Conservation (phyloP, 2,329 filamentous ascomycete genomes). For the Aspergillus spinulosporus region DNA sequence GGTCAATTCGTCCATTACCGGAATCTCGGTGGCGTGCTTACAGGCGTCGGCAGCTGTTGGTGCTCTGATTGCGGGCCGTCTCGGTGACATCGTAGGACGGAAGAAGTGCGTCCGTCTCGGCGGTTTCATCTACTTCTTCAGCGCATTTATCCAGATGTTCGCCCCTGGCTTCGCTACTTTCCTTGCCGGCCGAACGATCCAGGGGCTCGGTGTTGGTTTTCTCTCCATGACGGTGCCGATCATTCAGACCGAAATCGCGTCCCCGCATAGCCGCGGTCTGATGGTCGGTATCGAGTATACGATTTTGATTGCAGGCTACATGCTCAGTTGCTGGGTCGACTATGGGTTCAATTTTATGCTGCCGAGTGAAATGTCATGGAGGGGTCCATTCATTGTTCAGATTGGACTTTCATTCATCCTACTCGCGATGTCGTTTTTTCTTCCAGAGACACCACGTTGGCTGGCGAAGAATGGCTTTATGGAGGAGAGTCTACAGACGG, state of each 20-base stretch:
- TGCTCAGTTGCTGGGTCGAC: conserved; percentile 44
- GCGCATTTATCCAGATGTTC: conserved; percentile 41
- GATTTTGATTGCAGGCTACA: conserved; percentile 40
- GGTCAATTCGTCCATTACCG: conserved; percentile 41
- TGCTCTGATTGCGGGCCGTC: conserved; percentile 36
- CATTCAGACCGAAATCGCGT: conserved; percentile 42
- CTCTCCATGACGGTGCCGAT: conserved; percentile 41
- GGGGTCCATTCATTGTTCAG: conserved; percentile 34
- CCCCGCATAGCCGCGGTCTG: conserved; percentile 37
- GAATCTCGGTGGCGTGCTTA: conserved; percentile 40
- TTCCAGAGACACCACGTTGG: conserved; percentile 44
- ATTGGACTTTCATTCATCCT: conserved; percentile 36
- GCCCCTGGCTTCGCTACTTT: conserved; percentile 38
- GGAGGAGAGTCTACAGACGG: conserved; percentile 41
- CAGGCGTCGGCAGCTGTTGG: conserved; percentile 40
- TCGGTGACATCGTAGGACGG: conserved; percentile 40
- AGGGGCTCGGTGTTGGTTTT: conserved; percentile 38
- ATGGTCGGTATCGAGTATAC: conserved; percentile 45
- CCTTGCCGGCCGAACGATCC: conserved; percentile 36
- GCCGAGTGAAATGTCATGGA: conserved; percentile 36
- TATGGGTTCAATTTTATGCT: conserved; percentile 42
- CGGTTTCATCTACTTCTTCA: conserved; percentile 41
- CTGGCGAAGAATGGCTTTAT: conserved; percentile 44
- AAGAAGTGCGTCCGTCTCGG: conserved; percentile 41
- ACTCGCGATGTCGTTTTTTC: conserved; percentile 39